Evolutionary conservation across 331 rosid genomes (phyloP).

Genomic region (Quercus phellos): DNA sequence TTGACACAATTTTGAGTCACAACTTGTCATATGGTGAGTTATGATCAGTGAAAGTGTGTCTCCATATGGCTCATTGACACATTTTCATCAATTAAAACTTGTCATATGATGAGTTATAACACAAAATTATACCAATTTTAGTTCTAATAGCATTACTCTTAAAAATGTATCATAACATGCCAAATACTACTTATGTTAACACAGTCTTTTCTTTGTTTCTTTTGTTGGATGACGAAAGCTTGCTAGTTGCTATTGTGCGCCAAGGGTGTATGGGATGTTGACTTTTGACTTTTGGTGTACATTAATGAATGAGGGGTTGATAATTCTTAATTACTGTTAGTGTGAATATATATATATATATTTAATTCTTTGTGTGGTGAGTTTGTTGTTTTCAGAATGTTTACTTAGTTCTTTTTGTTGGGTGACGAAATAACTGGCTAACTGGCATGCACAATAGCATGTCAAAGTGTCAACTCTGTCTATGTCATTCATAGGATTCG

Average conservation of each 20-base stretch:
- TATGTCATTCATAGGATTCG: background rate
- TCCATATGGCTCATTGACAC: rapidly evolving
- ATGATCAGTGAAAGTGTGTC: rapidly evolving
- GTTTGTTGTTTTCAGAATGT: background rate
- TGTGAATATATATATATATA: too few species aligned
- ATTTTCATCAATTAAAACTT: too few species aligned
- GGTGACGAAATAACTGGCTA: constrained; percentile 1
- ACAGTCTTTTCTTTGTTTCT: background rate
- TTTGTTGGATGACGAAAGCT: background rate
- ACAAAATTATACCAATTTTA: too few species aligned
- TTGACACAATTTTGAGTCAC: too few species aligned
- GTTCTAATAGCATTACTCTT: too few species aligned
- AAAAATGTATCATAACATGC: too few species aligned
- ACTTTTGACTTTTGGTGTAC: constrained; percentile 12
- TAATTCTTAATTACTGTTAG: background rate
- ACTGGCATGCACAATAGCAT: background rate
- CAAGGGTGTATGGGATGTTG: background rate
- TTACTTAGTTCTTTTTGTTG: constrained; percentile 3
- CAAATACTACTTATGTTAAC: too few species aligned
- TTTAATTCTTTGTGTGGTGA: background rate
- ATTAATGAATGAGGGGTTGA: background rate
- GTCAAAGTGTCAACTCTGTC: background rate
- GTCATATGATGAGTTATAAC: rapidly evolving
- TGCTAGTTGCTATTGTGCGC: background rate
- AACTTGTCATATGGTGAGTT: rapidly evolving